These are phyloP conservation scores for Cylindrotheca closterium DNA, from an alignment of 108 stramenopile species.

Conservation along the genomic window DNA sequence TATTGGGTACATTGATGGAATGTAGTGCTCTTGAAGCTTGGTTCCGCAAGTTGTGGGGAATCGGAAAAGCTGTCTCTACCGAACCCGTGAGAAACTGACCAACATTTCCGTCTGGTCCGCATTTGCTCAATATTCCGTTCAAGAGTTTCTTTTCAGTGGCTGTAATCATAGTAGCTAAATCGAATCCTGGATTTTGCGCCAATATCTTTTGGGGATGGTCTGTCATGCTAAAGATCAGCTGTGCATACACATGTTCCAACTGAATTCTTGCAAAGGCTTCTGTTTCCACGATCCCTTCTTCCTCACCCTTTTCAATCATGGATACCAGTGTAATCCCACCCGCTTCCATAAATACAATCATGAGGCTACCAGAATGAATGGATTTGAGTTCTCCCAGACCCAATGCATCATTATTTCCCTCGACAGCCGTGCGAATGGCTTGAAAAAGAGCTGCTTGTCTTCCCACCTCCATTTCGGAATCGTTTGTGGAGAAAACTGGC, in stretches of 20 bases:
- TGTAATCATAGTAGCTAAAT: conserved; percentile 55
- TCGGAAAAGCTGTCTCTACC: conserved; percentile 62
- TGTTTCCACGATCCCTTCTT: conserved; percentile 24
- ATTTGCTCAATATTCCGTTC: conserved; percentile 19
- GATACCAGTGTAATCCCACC: conserved; percentile 68
- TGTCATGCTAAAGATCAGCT: conserved; percentile 69
- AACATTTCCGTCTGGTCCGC: conserved; percentile 7
- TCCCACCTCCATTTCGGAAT: conserved; percentile 57
- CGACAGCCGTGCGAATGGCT: conserved; percentile 55
- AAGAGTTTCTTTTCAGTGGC: conserved; percentile 29
- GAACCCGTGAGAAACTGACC: conserved; percentile 57
- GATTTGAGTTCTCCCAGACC: conserved; percentile 67
- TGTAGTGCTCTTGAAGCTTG: conserved; percentile 39
- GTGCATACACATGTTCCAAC: conserved; percentile 71
- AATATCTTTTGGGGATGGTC: conserved; percentile 65
- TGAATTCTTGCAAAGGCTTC: conserved; percentile 63
- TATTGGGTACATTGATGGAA: conserved; percentile 19
- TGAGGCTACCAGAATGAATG: conserved; percentile 35
- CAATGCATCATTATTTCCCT: conserved; percentile 24
- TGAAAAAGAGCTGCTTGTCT: conserved; percentile 63
- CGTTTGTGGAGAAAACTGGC: conserved; percentile 67
- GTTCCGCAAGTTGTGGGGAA: conserved; percentile 63
- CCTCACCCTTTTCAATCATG: conserved; percentile 23
- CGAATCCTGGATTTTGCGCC: conserved; percentile 55
- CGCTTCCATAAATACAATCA: conserved; percentile 62